These are phyloP conservation scores for Crucihimalaya himalaica DNA, from an alignment of 345 rosid species.

Conservation along the genomic window DNA sequence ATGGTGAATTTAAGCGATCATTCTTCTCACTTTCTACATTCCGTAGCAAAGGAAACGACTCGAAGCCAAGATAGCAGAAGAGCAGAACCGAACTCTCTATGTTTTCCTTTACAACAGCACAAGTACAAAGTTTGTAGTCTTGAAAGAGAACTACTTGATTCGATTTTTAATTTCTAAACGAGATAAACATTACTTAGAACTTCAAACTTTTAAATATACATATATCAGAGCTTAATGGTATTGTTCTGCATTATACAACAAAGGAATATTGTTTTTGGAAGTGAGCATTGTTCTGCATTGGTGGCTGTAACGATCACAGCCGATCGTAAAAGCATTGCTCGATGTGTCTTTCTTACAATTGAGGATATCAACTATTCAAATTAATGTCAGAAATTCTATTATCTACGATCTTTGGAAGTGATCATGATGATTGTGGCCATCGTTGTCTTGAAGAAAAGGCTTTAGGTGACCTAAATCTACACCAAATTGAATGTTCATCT, in stretches of 20 bases:
- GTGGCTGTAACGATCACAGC: too few species aligned
- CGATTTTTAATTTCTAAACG: neutral
- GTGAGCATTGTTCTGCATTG: too few species aligned
- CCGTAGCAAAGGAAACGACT: constrained; percentile 40
- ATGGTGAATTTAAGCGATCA: constrained; percentile 56
- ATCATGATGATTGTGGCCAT: too few species aligned
- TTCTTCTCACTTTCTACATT: constrained; percentile 44
- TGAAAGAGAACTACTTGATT: neutral
- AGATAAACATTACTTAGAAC: constrained; percentile 7
- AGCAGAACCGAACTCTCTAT: constrained; percentile 10
- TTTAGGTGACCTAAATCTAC: too few species aligned
- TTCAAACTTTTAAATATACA: neutral
- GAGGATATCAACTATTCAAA: too few species aligned
- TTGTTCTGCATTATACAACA: neutral
- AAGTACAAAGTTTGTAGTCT: constrained; percentile 24
- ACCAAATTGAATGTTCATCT: too few species aligned
- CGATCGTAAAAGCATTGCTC: too few species aligned
- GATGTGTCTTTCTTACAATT: too few species aligned
- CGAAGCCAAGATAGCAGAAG: constrained; percentile 35
- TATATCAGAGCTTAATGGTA: neutral
- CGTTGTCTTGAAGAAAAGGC: too few species aligned
- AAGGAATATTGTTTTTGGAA: too few species aligned
- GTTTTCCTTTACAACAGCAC: constrained; percentile 15
- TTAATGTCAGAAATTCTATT: too few species aligned
- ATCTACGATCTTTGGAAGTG: too few species aligned